phyloP scores from a whole-genome alignment of 2,329 filamentous ascomycete genomes.

The Aspergillus sp. region DNA sequence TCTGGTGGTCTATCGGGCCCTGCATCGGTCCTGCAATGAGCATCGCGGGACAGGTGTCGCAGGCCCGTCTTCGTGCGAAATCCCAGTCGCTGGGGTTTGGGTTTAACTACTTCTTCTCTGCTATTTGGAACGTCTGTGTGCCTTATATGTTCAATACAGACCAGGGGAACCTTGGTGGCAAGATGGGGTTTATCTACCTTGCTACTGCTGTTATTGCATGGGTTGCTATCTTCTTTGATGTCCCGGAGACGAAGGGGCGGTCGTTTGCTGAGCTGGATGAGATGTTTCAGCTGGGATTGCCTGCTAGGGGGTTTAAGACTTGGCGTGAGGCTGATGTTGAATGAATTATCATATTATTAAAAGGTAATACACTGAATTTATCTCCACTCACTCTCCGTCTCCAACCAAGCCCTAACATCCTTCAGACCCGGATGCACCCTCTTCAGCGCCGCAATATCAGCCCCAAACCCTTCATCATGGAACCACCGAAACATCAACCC shows the following conservation, averaged over 20 bases:
- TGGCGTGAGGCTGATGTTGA: too few species aligned
- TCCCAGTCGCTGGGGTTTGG: too few species aligned
- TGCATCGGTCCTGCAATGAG: too few species aligned
- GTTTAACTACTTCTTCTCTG: too few species aligned
- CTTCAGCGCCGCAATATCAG: slow-evolving; percentile 45
- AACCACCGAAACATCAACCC: slow-evolving; percentile 56
- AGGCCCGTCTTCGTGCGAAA: too few species aligned
- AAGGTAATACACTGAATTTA: neutral
- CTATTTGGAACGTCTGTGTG: slow-evolving; percentile 1
- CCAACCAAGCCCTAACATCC: slow-evolving; percentile 51
- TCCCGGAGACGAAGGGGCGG: slow-evolving; percentile 7
- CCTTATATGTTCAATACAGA: slow-evolving; percentile 11
- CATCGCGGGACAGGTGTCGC: too few species aligned
- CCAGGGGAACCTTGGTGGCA: slow-evolving; percentile 8
- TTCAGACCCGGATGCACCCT: slow-evolving; percentile 47
- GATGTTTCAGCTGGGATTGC: neutral
- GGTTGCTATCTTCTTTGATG: neutral
- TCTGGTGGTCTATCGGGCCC: too few species aligned
- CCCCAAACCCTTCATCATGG: slow-evolving; percentile 47
- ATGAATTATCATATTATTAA: too few species aligned
- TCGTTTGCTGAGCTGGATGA: neutral
- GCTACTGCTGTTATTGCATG: neutral
- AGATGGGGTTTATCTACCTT: slow-evolving; percentile 9
- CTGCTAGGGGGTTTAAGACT: too few species aligned
- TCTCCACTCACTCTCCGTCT: slow-evolving; percentile 42